A percentile compares a stretch with the other conserved stretches of the same genome.
phyloP scores from a whole-genome alignment of 2,329 filamentous ascomycete species.

The Apiospora aurea region DNA sequence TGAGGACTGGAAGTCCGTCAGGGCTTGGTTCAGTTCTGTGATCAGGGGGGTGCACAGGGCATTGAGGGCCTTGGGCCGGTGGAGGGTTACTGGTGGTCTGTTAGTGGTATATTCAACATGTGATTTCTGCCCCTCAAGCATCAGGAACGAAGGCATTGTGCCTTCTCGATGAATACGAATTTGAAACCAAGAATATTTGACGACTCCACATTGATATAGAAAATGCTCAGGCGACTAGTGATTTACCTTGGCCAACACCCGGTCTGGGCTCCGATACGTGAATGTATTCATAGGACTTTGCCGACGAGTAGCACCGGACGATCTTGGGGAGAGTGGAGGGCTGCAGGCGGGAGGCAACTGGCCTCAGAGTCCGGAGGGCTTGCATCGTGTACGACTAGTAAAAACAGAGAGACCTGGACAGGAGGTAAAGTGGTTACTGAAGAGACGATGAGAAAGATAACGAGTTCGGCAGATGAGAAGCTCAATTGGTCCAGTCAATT shows the following conservation, averaged over 20 bases:
- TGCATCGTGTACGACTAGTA: slow-evolving; percentile 50
- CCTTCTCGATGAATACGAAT: background rate
- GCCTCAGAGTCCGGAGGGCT: slow-evolving; percentile 63
- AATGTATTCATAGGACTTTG: slow-evolving; percentile 77
- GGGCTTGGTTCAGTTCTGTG: slow-evolving; percentile 82
- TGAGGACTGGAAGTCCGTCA: slow-evolving; percentile 73
- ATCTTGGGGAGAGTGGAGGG: slow-evolving; percentile 63
- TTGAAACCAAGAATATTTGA: slow-evolving; percentile 21
- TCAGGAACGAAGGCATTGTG: no score
- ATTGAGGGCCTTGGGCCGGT: slow-evolving; percentile 95
- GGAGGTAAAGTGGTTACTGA: background rate
- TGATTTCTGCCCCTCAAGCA: background rate
- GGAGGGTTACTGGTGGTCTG: slow-evolving; percentile 75
- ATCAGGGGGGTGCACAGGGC: slow-evolving; percentile 92
- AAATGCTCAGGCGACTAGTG: background rate
- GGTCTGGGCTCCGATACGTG: slow-evolving; percentile 82
- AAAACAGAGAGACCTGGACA: background rate
- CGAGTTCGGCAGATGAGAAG: background rate
- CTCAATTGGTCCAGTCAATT: slow-evolving; percentile 14
- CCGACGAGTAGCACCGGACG: slow-evolving; percentile 60
- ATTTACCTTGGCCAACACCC: slow-evolving; percentile 86
- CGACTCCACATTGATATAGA: background rate
- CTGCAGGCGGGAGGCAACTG: slow-evolving; percentile 67
- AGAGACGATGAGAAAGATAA: background rate
- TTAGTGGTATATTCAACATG: slow-evolving; percentile 26